These are phyloP conservation scores for Phytophthora brassicae DNA, from an alignment of 352 stramenopile species.

Conservation along the genomic window DNA sequence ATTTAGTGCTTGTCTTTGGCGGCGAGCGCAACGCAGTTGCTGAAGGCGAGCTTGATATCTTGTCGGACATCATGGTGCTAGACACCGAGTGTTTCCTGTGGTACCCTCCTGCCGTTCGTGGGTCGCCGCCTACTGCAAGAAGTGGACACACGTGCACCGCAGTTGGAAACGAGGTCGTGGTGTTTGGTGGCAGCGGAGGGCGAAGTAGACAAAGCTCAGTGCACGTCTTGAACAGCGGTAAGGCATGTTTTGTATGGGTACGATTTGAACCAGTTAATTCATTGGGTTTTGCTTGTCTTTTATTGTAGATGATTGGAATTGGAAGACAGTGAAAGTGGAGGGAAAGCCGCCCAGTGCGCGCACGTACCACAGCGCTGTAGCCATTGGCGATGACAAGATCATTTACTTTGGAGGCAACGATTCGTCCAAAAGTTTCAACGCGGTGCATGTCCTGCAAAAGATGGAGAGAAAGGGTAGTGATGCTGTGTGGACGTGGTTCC, in stretches of 20 bases:
- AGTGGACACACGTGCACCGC: conserved; percentile 80
- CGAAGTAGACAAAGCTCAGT: conserved; percentile 76
- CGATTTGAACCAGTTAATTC: conserved; percentile 1
- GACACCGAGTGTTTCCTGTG: conserved; percentile 94
- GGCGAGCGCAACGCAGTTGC: conserved; percentile 74
- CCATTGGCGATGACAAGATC: conserved; percentile 63
- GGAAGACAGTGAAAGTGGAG: conserved; percentile 85
- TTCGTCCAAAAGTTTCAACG: conserved; percentile 89
- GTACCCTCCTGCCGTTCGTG: conserved; percentile 89
- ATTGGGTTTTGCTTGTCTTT: conserved; percentile 1
- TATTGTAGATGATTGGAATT: conserved; percentile 83
- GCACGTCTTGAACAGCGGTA: conserved; percentile 73
- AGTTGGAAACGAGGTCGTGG: conserved; percentile 72
- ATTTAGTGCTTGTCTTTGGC: conserved; percentile 92
- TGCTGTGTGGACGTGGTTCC: conserved; percentile 83
- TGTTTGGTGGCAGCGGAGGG: conserved; percentile 77
- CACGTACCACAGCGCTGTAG: conserved; percentile 90
- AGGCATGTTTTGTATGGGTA: neutral
- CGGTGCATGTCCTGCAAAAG: conserved; percentile 90
- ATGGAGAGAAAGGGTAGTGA: conserved; percentile 22
- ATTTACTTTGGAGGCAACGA: conserved; percentile 95
- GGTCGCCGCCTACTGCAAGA: conserved; percentile 56
- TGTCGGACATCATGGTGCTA: conserved; percentile 90
- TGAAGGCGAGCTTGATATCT: conserved; percentile 66
- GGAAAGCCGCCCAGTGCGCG: conserved; percentile 85